Conservation (phyloP, 371 early-diverging fungal species). For the Batkoa obscura region DNA sequence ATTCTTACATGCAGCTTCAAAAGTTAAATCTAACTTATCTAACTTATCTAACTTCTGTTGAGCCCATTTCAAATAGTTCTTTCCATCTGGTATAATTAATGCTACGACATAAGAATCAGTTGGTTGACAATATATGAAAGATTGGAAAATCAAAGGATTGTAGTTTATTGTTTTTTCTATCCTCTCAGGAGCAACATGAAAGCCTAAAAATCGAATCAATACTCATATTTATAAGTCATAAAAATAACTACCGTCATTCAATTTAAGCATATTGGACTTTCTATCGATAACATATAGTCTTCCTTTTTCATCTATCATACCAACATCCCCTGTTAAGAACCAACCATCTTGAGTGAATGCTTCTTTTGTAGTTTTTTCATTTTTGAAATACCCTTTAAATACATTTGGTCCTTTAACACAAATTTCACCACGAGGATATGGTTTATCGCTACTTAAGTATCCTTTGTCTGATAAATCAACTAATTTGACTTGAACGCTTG, state of each 20-base stretch:
- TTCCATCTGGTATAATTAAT: no score
- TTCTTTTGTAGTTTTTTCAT: constrained; percentile 52
- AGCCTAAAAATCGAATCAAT: no score
- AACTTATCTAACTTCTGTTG: no score
- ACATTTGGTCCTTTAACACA: constrained; percentile 67
- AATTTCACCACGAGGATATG: constrained; percentile 83
- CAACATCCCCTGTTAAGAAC: constrained; percentile 92
- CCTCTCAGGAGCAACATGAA: no score
- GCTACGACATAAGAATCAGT: no score
- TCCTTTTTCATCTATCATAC: constrained; percentile 50
- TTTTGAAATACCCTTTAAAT: constrained; percentile 59
- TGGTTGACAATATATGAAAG: no score
- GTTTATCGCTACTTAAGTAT: constrained; percentile 43
- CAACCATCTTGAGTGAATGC: constrained; percentile 70
- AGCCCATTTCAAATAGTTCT: no score
- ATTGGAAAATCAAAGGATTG: no score
- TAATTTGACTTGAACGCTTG: constrained; percentile 71
- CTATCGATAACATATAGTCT: constrained; percentile 61
- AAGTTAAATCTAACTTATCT: no score
- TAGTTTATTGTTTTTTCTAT: no score
- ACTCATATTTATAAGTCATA: no score
- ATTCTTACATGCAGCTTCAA: no score
- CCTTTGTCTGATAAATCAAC: constrained; percentile 66
- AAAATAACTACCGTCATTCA: constrained; percentile 69
- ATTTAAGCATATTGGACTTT: constrained; percentile 75